Percentiles rank a stretch among this genome's conserved stretches.
These are phyloP conservation scores for Penstemon barbatus DNA, from an alignment of 257 asterid genomes.

Conservation along the genomic window DNA sequence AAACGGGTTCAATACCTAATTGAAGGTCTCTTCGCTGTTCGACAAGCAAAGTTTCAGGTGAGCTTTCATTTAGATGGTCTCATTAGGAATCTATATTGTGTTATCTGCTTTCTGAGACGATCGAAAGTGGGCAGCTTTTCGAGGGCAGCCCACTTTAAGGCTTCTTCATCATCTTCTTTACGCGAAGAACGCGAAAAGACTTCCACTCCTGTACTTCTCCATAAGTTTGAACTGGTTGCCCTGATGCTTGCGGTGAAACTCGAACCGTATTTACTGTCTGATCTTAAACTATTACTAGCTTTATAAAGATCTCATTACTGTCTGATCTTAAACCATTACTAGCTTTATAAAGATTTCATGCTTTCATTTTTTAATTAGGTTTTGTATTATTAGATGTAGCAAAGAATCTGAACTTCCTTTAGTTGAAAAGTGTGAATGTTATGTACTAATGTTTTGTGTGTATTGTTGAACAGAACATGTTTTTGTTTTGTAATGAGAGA, in stretches of 20 bases:
- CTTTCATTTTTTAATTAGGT: conserved; percentile 22
- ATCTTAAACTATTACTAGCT: conserved; percentile 47
- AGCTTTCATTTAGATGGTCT: too few species aligned
- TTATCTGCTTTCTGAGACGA: conserved; percentile 62
- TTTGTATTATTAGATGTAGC: background rate
- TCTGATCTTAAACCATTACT: too few species aligned
- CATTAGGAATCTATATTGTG: too few species aligned
- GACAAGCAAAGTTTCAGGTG: conserved; percentile 95
- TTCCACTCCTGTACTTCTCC: conserved; percentile 48
- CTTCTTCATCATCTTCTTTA: conserved; percentile 73
- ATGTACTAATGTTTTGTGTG: too few species aligned
- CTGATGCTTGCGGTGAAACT: conserved; percentile 40
- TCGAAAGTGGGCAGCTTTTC: conserved; percentile 69
- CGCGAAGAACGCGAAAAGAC: conserved; percentile 50
- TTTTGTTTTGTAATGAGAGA: background rate
- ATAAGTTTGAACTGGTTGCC: conserved; percentile 42
- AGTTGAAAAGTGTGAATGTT: too few species aligned
- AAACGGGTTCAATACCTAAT: conserved; percentile 78
- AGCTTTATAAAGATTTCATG: too few species aligned
- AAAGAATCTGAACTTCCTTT: background rate
- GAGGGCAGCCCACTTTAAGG: conserved; percentile 75
- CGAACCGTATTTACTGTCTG: conserved; percentile 27
- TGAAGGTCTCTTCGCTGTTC: conserved; percentile 85
- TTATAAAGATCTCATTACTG: conserved; percentile 20
- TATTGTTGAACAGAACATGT: background rate